These are phyloP conservation scores for Auriscalpium orientale DNA, from an alignment of 768 basidiomycete genomes.

Conservation along the genomic window DNA sequence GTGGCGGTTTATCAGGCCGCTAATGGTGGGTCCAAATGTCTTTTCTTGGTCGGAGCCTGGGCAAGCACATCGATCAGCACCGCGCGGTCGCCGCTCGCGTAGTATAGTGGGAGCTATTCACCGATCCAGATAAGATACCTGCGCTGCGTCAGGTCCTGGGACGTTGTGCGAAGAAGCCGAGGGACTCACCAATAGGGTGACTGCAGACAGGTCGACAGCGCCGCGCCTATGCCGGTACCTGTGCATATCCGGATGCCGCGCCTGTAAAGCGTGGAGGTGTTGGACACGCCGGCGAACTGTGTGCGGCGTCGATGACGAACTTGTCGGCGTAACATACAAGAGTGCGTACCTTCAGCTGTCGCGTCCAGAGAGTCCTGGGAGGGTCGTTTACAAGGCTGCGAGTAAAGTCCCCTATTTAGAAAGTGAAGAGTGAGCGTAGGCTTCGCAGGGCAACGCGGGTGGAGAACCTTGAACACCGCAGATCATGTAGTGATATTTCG, in stretches of 20 bases:
- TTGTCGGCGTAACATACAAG: neutral
- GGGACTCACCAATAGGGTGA: slow-evolving; percentile 27
- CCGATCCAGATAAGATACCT: slow-evolving; percentile 37
- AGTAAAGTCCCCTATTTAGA: slow-evolving; percentile 30
- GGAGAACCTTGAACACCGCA: slow-evolving; percentile 32
- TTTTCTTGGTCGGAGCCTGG: slow-evolving; percentile 35
- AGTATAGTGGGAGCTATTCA: neutral
- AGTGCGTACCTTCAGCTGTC: slow-evolving; percentile 31
- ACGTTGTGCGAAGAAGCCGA: neutral
- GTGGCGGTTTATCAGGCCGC: slow-evolving; percentile 30
- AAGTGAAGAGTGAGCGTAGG: no score
- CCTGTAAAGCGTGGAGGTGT: slow-evolving; percentile 36
- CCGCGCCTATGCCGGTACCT: slow-evolving; percentile 38
- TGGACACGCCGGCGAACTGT: slow-evolving; percentile 36
- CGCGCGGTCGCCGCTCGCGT: neutral
- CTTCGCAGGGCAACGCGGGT: no score
- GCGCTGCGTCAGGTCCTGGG: neutral
- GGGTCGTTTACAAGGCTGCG: slow-evolving; percentile 33
- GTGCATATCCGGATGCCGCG: slow-evolving; percentile 39
- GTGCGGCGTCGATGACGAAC: neutral
- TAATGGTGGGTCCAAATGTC: slow-evolving; percentile 37
- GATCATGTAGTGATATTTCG: slow-evolving; percentile 37
- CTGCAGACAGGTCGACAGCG: slow-evolving; percentile 36
- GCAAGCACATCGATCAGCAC: neutral
- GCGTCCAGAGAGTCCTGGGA: slow-evolving; percentile 34